Percentiles rank a stretch among this genome's conserved stretches.
phyloP scores from a whole-genome alignment of 257 asterid species.

The Solanum piurae region DNA sequence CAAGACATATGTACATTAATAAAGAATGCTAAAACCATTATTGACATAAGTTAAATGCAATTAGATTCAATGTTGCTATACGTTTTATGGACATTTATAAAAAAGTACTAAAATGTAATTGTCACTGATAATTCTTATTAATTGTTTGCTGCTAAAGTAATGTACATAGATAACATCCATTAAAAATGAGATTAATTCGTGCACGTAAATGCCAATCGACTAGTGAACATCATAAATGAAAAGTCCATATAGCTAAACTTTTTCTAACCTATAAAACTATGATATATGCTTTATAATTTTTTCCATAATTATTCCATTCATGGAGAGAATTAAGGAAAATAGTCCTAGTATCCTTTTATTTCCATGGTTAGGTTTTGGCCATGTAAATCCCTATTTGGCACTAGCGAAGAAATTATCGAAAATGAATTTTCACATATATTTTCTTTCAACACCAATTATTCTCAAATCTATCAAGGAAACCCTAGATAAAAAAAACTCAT shows the following conservation, averaged over 20 bases:
- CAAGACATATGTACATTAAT: too few relatives aligned
- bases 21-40: too few relatives aligned
- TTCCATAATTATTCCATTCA: background rate
- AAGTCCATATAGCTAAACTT: background rate
- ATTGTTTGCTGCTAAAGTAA: too few relatives aligned
- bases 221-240: background rate
- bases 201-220: background rate
- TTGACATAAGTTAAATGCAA: too few relatives aligned
- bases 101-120: too few relatives aligned
- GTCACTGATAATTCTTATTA: too few relatives aligned
- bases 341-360: slow-evolving; percentile 8
- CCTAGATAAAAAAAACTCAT: background rate
- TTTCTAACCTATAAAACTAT: background rate
- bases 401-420: slow-evolving; percentile 32
- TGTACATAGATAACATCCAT: too few relatives aligned
- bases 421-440: slow-evolving; percentile 7
- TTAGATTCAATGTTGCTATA: too few relatives aligned
- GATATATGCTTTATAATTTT: background rate
- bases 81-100: too few relatives aligned
- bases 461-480: slow-evolving; percentile 26
- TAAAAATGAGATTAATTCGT: too few relatives aligned
- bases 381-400: slow-evolving; percentile 35
- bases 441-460: slow-evolving; percentile 35
- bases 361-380: slow-evolving; percentile 55
- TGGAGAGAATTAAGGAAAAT: background rate